phyloP scores from a whole-genome alignment of 2,329 filamentous ascomycete genomes.

The Sporothrix mexicana region DNA sequence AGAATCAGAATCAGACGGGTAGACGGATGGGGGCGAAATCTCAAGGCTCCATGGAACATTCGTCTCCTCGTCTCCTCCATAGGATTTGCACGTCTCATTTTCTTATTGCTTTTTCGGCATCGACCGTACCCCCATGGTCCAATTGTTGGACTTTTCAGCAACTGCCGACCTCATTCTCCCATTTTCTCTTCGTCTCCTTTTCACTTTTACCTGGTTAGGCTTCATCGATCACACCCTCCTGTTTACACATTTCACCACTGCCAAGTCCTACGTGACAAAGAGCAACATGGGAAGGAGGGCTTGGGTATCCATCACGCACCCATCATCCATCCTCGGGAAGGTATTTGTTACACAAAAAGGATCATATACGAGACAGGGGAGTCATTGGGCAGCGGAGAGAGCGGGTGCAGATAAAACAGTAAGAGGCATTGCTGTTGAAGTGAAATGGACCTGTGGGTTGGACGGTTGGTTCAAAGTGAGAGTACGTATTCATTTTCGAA shows the following conservation, averaged over 20 bases:
- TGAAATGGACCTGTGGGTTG: no score
- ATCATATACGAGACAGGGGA: constrained; percentile 13
- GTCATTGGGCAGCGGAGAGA: neutral
- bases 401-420: neutral
- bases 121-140: neutral
- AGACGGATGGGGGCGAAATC: constrained; percentile 7
- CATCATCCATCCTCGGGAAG: neutral
- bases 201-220: constrained; percentile 10
- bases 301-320: constrained; percentile 22
- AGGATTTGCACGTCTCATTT: neutral
- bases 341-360: constrained; percentile 14
- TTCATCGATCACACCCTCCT: constrained; percentile 9
- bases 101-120: neutral
- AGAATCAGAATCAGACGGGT: constrained; percentile 3
- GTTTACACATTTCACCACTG: neutral
- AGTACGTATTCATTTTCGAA: no score
- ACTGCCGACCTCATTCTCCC: neutral
- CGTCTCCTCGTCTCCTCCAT: neutral
- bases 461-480: no score
- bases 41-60: neutral
- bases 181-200: neutral
- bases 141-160: neutral
- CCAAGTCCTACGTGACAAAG: constrained; percentile 13
- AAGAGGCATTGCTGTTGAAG: no score
- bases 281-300: neutral